Evolutionary conservation across 2,329 filamentous ascomycete species (phyloP), one percentile per base, ranked within the genome.

Genomic region (Trichoderma koningiopsis): DNA sequence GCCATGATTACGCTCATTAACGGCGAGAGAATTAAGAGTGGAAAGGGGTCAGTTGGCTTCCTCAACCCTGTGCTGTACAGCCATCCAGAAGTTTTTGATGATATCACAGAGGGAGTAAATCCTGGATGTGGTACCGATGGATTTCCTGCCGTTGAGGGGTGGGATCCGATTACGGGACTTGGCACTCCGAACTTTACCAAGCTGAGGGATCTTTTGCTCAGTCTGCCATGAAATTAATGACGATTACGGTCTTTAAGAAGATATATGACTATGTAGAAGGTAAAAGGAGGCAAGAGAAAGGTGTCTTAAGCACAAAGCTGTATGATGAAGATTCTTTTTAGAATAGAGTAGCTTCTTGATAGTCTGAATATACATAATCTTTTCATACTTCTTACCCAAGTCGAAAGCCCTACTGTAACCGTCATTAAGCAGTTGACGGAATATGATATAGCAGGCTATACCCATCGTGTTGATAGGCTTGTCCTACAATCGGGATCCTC

Each of bases 1-100:
- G 72, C 73, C 47, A 76, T 81, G 68, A 71, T 79, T 56, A 74
- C 72, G n/a, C 68, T 77, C 57, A 71, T 76, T 2, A 76, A 77
- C 31, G 73, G 70, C 31, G 73, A 74, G 69, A 70, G 75, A n/a
- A 31, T 76, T 29, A 63, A 69, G 31, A 72, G 56, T 5, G 73
- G 73, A 11, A 75, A 76, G 68, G 67, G 71, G 27, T 19, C 62
- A 14, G 53, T 66, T 22, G 62, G 62, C 2, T 66, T 66, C 27
- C 62, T 66, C 29, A 69, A 52, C 19, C 62, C 62, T 29, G 35
- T 47, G 11, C 33, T 66, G 31, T 66, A 66, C 22, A 56, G 53
- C 24, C 49, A 66, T 29, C 62, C 62, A 4, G 52, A 66, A 47
- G 56, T 66, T 14, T 66, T 66, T 31, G 40, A 66, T 31, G 62